A percentile compares a stretch with the other conserved stretches of the same genome.
phyloP scores from a whole-genome alignment of 805 yeast genomes.

The Saccharomycopsis selenospora region DNA sequence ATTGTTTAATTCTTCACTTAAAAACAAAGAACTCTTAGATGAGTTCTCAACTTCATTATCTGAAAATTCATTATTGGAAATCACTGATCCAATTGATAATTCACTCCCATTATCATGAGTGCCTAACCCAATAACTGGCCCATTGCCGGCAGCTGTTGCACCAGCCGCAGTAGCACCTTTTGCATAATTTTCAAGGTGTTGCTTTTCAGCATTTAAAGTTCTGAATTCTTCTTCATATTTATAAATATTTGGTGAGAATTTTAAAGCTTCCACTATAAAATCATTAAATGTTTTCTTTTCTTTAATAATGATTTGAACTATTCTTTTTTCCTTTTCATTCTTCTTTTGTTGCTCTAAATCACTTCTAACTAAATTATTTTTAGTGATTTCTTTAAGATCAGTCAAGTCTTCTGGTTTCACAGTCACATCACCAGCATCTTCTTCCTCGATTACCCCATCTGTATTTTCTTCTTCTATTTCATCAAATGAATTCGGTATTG shows the following conservation, averaged over 20 bases:
- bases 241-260: conserved; percentile 15
- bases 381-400: conserved; percentile 6
- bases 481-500: conserved; percentile 3
- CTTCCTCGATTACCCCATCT: not conserved
- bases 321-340: not conserved
- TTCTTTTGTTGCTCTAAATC: not conserved
- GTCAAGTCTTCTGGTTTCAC: not conserved
- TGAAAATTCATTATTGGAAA: not conserved
- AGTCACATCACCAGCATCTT: not conserved
- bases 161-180: no score
- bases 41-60: conserved; percentile 6
- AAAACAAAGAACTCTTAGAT: no score
- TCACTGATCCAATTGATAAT: not conserved
- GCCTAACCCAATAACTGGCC: not conserved
- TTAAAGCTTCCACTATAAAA: conserved; percentile 16
- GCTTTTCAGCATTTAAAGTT: no score
- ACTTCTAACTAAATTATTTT: conserved; percentile 4
- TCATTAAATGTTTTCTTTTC: conserved; percentile 15
- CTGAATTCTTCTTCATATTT: no score
- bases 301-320: conserved; percentile 14
- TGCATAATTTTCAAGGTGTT: no score
- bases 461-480: not conserved
- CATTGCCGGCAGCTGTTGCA: no score
- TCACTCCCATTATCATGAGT: conserved; percentile 3
- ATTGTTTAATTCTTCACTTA: no score